Evolutionary conservation across 2,329 filamentous ascomycete genomes (phyloP), one percentile per base, ranked within the genome.

Genomic region (Arachnomyces sp.): DNA sequence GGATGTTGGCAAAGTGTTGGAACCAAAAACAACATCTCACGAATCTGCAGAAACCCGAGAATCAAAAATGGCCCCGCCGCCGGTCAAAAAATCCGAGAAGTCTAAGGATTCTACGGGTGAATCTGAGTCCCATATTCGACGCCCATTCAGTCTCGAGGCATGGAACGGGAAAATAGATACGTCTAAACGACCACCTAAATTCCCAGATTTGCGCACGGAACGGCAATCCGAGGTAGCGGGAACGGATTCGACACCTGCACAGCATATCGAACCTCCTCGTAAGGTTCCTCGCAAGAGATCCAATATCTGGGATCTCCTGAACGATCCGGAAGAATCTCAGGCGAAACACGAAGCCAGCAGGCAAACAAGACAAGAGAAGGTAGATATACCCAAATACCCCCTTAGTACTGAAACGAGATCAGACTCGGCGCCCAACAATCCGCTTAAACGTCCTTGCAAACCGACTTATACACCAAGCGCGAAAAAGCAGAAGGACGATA

Each of bases 131-230:
- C 36, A 33, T 21, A 25, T 40, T 16, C 41, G 41, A 12, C 18
- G 34, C n/a, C 40, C 44, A 13, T 45, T 34, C 29, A 45, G 43
- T 15, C 43, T 39, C 7, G 31, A 38, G 12, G 43, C 43, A 29
- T 45, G 43, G 43, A 31, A 28, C 17, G 32, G 18, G 30, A 28
- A 17, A 28, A n/a, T 25, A 21, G 40, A 17, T n/a, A 30, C 16
- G 43, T 21, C 34, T 18, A 36, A 25, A 9, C 21, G 5, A 25
- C 21, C 21, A 9, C 21, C 21, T 9, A 25, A 25, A 25, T 25
- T 25, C 21, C 21, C 21, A 25, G 21, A 25, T 25, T 9, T 25
- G 21, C 5, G 9, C 9, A 5, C 21, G 5, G 15, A 4, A 25
- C 14, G 11, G 13, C n/a, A 25, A 11, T 11, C 6, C 15, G 11